phyloP scores from a whole-genome alignment of 83 land plant species.

The Isoetes engelmannii region DNA sequence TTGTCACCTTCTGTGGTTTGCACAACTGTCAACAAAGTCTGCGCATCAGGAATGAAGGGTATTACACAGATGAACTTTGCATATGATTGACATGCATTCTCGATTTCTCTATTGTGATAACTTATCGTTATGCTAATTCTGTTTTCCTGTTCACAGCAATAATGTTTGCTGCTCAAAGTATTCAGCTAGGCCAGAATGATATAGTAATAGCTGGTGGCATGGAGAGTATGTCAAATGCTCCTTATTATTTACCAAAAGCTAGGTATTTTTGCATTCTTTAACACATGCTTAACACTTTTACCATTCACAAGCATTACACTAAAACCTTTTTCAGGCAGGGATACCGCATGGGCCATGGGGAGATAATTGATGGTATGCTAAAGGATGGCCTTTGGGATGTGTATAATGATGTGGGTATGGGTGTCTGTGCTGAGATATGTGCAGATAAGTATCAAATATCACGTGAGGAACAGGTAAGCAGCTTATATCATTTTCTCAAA shows the following conservation, averaged over 20 bases:
- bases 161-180: conserved; percentile 82
- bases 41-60: conserved; percentile 99
- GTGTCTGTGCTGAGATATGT: conserved; percentile 69
- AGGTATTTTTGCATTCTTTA: conserved; percentile 28
- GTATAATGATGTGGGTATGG: conserved; percentile 81
- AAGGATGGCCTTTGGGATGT: conserved; percentile 96
- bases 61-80: neutral
- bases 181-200: conserved; percentile 81
- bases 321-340: conserved; percentile 45
- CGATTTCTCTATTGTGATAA: neutral
- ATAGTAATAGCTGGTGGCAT: conserved; percentile 98
- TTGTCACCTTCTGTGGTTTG: conserved; percentile 69
- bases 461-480: conserved; percentile 61
- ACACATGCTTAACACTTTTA: conserved; percentile 5
- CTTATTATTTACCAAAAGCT: conserved; percentile 68
- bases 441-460: conserved; percentile 45
- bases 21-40: conserved; percentile 93
- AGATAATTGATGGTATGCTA: conserved; percentile 72
- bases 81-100: neutral
- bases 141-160: conserved; percentile 42
- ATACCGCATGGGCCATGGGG: conserved; percentile 64
- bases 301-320: conserved; percentile 5
- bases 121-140: neutral
- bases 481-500: neutral
- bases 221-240: conserved; percentile 96